Evolutionary conservation across 352 stramenopile species (phyloP).

Genomic region (Globisporangium emineosum): DNA sequence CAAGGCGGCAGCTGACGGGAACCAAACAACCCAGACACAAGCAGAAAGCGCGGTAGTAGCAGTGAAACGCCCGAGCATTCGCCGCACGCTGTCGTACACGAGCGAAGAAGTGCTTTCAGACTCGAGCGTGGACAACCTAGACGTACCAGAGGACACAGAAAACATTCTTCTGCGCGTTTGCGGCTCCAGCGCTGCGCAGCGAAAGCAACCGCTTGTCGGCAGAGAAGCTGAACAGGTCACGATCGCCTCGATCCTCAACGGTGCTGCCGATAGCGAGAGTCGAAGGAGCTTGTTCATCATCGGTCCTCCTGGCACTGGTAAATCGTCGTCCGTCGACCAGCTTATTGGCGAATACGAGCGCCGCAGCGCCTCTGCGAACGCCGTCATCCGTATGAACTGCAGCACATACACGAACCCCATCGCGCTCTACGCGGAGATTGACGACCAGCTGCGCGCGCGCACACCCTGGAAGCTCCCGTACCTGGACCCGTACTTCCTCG

Average conservation of each 20-base stretch:
- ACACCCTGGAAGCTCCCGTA: conserved; percentile 23
- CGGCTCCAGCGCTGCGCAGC: conserved; percentile 20
- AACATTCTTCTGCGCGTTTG: conserved; percentile 32
- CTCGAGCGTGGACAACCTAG: conserved; percentile 6
- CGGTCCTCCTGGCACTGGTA: conserved; percentile 62
- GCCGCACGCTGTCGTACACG: conserved; percentile 15
- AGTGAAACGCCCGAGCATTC: conserved; percentile 8
- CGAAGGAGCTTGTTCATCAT: conserved; percentile 56
- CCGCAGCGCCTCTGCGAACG: conserved; percentile 3
- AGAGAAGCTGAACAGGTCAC: conserved; percentile 34
- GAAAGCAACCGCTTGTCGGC: conserved; percentile 29
- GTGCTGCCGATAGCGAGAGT: neutral
- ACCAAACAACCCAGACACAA: too few species aligned
- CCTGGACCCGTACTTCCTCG: conserved; percentile 41
- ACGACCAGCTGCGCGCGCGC: conserved; percentile 25
- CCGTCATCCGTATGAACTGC: conserved; percentile 58
- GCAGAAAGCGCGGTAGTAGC: neutral
- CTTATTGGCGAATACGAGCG: conserved; percentile 31
- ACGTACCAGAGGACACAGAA: conserved; percentile 13
- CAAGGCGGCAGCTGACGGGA: neutral
- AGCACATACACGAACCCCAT: conserved; percentile 52
- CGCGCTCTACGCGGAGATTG: conserved; percentile 41
- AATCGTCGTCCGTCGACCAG: conserved; percentile 55
- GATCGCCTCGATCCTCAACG: conserved; percentile 32
- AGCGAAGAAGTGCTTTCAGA: conserved; percentile 17